Percentiles rank a stretch among this genome's conserved stretches.
Conservation (phyloP, 495 filamentous ascomycete genomes). For the Neurospora sp. region DNA sequence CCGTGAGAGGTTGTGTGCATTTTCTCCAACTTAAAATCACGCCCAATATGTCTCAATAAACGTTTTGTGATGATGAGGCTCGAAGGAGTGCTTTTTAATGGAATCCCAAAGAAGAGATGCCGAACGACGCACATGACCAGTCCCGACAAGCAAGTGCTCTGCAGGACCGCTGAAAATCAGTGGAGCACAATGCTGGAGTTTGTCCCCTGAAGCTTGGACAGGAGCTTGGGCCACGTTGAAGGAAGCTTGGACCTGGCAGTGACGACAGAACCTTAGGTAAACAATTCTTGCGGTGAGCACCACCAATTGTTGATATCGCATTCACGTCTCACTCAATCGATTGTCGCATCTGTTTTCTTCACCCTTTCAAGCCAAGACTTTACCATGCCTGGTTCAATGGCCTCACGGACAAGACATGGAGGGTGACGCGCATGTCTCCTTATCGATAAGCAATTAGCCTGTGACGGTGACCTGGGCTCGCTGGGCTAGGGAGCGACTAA, state of each 20-base stretch:
- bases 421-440: background rate
- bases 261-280: background rate
- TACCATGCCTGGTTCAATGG: background rate
- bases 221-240: background rate
- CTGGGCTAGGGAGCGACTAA: background rate
- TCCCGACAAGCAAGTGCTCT: background rate
- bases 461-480: background rate
- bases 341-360: background rate
- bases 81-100: no score
- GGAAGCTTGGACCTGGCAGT: background rate
- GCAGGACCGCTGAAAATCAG: background rate
- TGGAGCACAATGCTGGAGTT: background rate
- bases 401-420: background rate
- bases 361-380: background rate
- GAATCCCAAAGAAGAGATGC: background rate
- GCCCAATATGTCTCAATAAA: no score
- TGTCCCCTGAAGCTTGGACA: background rate
- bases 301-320: background rate
- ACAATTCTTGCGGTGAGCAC: background rate
- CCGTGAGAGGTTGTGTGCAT: no score
- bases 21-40: no score
- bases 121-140: background rate
- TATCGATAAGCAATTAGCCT: background rate
- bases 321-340: background rate
- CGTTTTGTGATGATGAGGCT: no score